Evolutionary conservation across 2,329 filamentous ascomycete species (phyloP).

Genomic region (Cladophialophora chaetospira): DNA sequence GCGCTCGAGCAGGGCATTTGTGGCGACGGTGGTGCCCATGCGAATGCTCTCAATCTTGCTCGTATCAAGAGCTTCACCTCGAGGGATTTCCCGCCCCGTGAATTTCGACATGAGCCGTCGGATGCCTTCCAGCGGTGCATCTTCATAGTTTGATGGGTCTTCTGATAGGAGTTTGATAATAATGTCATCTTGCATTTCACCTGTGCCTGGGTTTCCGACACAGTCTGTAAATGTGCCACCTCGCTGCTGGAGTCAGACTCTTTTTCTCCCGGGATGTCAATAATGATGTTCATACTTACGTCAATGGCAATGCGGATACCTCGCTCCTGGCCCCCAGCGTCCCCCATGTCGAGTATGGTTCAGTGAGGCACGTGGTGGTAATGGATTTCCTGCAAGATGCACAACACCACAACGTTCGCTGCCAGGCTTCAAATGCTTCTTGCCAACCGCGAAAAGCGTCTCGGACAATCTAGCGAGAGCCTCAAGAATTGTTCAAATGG

Average conservation of each 20-base stretch:
- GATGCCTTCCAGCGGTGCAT: conserved; percentile 90
- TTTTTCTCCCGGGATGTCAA: no score
- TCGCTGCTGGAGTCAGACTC: conserved; percentile 50
- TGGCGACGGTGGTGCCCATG: conserved; percentile 95
- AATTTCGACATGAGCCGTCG: conserved; percentile 81
- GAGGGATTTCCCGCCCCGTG: conserved; percentile 71
- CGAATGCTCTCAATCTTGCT: conserved; percentile 84
- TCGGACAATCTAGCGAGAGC: conserved; percentile 4
- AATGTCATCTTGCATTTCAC: conserved; percentile 69
- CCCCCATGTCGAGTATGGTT: conserved; percentile 26
- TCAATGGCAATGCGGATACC: conserved; percentile 44
- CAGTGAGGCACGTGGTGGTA: neutral
- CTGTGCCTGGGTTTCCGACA: conserved; percentile 75
- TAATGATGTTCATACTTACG: conserved; percentile 34
- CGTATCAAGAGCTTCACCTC: conserved; percentile 78
- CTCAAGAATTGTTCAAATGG: conserved; percentile 2
- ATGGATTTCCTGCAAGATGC: neutral
- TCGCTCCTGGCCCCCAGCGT: conserved; percentile 27
- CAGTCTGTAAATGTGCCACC: conserved; percentile 94
- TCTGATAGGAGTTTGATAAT: conserved; percentile 88
- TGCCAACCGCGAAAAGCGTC: neutral
- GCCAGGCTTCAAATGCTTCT: neutral
- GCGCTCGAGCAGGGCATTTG: conserved; percentile 84
- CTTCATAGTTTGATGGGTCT: conserved; percentile 85
- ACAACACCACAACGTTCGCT: neutral